Conservation (phyloP, 306 rosid species). For the Gynostemma pentaphyllum region DNA sequence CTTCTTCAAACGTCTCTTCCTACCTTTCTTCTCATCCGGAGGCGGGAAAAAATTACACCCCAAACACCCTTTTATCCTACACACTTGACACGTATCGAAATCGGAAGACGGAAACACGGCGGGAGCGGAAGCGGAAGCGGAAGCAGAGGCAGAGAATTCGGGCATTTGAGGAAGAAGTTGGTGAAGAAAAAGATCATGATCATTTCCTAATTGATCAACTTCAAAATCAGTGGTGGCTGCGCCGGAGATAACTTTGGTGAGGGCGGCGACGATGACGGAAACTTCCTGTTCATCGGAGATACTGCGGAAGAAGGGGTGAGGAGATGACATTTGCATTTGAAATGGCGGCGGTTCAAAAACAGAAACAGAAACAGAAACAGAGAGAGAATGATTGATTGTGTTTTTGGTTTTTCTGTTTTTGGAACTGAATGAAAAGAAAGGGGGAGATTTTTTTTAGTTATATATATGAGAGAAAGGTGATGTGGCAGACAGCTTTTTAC, state of each 20-base stretch:
- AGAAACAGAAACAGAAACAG: too few species aligned
- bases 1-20: conserved; percentile 43
- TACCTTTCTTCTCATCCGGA: conserved; percentile 13
- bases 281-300: conserved; percentile 54
- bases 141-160: too few species aligned
- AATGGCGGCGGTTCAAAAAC: neutral
- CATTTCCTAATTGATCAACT: too few species aligned
- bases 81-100: conserved; percentile 36
- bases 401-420: too few species aligned
- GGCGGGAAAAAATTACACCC: conserved; percentile 55
- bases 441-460: neutral
- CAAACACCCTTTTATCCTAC: conserved; percentile 43
- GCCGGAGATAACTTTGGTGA: conserved; percentile 68
- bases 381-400: too few species aligned
- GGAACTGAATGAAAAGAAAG: neutral
- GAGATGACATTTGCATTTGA: conserved; percentile 22
- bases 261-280: conserved; percentile 60
- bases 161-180: neutral
- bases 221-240: conserved; percentile 10
- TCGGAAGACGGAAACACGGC: neutral
- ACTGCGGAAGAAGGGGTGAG: conserved; percentile 1
- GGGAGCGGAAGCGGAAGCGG: neutral
- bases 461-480: neutral
- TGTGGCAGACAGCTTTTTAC: conserved; percentile 6
- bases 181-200: conserved; percentile 1